Conservation (phyloP, 2,329 filamentous ascomycete species). For the Alternaria incomplexa region DNA sequence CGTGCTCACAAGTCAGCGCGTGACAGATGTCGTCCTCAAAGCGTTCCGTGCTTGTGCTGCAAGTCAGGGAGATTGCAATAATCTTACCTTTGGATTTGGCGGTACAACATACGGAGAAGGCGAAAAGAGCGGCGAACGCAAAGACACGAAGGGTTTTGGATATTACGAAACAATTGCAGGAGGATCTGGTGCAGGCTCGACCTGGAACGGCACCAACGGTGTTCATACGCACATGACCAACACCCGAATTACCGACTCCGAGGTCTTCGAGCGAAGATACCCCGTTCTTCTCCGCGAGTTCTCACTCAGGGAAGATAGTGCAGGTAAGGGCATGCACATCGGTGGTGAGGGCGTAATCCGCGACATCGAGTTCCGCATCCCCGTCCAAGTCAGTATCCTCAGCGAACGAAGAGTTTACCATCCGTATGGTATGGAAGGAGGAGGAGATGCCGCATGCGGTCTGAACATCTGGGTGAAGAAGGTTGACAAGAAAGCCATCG, state of each 20-base stretch:
- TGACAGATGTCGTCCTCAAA: slow-evolving; percentile 82
- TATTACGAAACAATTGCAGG: slow-evolving; percentile 89
- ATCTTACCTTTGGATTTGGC: slow-evolving; percentile 82
- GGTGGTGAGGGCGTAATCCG: slow-evolving; percentile 80
- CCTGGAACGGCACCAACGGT: slow-evolving; percentile 75
- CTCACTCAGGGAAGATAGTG: slow-evolving; percentile 66
- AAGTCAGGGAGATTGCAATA: slow-evolving; percentile 81
- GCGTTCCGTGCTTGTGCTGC: slow-evolving; percentile 82
- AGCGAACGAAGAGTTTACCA: slow-evolving; percentile 77
- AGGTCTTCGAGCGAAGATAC: slow-evolving; percentile 79
- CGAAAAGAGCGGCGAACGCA: slow-evolving; percentile 28
- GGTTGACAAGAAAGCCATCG: slow-evolving; percentile 53
- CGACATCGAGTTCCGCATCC: slow-evolving; percentile 81
- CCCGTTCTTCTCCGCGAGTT: slow-evolving; percentile 77
- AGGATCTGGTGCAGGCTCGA: slow-evolving; percentile 73
- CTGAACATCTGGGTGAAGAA: slow-evolving; percentile 87
- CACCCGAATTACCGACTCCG: slow-evolving; percentile 80
- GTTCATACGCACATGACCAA: slow-evolving; percentile 91
- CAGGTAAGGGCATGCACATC: slow-evolving; percentile 68
- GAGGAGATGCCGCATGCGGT: slow-evolving; percentile 77
- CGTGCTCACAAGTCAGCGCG: slow-evolving; percentile 76
- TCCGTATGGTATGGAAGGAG: slow-evolving; percentile 84
- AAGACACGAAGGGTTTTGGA: slow-evolving; percentile 76
- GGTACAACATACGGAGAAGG: slow-evolving; percentile 50
- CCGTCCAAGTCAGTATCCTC: slow-evolving; percentile 78